A percentile compares a stretch with the other conserved stretches of the same genome.
These are phyloP conservation scores for Zanthoxylum bungeanum DNA, from an alignment of 345 rosid genomes.

Conservation along the genomic window DNA sequence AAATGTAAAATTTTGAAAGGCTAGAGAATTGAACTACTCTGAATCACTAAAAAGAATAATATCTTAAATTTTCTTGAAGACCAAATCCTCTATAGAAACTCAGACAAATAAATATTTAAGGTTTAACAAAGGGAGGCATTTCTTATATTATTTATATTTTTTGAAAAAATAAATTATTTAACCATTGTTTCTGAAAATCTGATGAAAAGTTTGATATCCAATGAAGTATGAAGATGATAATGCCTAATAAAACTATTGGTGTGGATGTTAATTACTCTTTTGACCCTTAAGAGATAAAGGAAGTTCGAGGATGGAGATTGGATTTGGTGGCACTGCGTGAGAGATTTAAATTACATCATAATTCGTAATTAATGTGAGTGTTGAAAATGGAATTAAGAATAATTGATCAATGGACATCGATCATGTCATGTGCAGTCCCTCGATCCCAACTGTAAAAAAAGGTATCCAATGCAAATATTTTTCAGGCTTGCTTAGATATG, in stretches of 20 bases:
- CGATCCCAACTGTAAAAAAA: neutral
- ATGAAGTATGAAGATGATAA: neutral
- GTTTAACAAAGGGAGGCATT: neutral
- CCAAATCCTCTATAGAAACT: too few relatives aligned
- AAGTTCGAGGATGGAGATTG: conserved; percentile 10
- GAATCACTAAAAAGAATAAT: too few relatives aligned
- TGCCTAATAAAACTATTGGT: neutral
- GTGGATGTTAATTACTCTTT: neutral
- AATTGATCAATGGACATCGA: neutral
- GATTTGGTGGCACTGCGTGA: neutral
- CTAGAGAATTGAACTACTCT: too few relatives aligned
- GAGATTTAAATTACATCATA: conserved; percentile 6
- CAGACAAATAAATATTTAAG: too few relatives aligned
- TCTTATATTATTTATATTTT: too few relatives aligned
- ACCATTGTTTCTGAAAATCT: neutral
- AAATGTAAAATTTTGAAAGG: too few relatives aligned
- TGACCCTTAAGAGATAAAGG: neutral
- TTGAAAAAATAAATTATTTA: too few relatives aligned
- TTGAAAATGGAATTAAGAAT: conserved; percentile 3
- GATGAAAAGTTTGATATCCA: neutral
- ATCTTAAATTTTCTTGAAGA: too few relatives aligned
- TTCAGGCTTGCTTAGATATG: neutral
- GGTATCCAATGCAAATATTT: conserved; percentile 17
- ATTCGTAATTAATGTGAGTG: conserved; percentile 1
- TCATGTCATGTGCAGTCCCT: neutral